Percentiles rank a stretch among this genome's conserved stretches.
These are phyloP conservation scores for Iberis amara DNA, from an alignment of 441 rosid species.

Conservation along the genomic window DNA sequence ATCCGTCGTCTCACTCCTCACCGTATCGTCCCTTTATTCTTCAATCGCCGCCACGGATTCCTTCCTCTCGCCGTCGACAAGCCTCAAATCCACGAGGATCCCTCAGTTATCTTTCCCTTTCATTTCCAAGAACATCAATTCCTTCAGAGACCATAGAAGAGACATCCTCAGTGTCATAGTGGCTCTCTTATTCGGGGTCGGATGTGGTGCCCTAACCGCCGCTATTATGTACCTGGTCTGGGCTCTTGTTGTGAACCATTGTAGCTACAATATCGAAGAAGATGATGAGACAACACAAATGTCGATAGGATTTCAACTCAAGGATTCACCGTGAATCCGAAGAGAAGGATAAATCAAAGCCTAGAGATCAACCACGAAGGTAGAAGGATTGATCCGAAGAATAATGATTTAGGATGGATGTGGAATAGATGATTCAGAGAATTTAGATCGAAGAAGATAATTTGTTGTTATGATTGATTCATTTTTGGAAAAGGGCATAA, in stretches of 20 bases:
- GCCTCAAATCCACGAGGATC: slow-evolving; percentile 25
- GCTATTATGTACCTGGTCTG: slow-evolving; percentile 90
- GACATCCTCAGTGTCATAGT: slow-evolving; percentile 86
- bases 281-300: slow-evolving; percentile 18
- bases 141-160: slow-evolving; percentile 71
- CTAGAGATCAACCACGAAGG: no score
- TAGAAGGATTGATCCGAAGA: no score
- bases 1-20: slow-evolving; percentile 42
- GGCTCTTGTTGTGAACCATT: slow-evolving; percentile 56
- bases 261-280: slow-evolving; percentile 27
- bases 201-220: slow-evolving; percentile 89
- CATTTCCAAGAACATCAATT: slow-evolving; percentile 21
- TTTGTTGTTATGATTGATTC: no score
- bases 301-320: no score
- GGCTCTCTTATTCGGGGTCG: slow-evolving; percentile 80
- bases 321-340: no score
- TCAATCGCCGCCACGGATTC: slow-evolving; percentile 21
- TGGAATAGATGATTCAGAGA: no score
- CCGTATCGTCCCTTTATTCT: slow-evolving; percentile 19
- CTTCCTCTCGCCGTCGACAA: slow-evolving; percentile 23
- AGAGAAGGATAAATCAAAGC: no score
- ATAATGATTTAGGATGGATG: no score
- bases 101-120: slow-evolving; percentile 24
- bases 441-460: no score
- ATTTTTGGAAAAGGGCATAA: no score